These are phyloP conservation scores for Immersiporthe knoxdaviesiana DNA, from an alignment of 2,329 filamentous ascomycete genomes.

Conservation along the genomic window DNA sequence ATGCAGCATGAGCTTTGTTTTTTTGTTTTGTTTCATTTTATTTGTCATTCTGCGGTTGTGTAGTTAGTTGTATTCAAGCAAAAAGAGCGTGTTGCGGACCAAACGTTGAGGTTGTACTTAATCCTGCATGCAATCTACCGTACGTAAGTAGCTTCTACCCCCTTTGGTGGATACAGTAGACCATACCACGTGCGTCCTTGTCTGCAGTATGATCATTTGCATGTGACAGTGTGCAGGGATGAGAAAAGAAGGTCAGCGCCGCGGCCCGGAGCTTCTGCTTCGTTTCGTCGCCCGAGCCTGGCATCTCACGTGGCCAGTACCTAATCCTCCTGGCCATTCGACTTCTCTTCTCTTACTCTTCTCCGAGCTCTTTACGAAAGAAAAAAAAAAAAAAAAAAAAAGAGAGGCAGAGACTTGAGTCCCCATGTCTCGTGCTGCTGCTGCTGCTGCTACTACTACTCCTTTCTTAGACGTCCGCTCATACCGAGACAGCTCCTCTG, in stretches of 20 bases:
- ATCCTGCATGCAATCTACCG: no score
- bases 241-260: not conserved
- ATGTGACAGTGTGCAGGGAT: constrained; percentile 22
- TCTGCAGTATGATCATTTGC: constrained; percentile 10
- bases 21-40: not conserved
- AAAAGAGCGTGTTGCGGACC: not conserved
- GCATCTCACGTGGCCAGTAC: not conserved
- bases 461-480: not conserved
- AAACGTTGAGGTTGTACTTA: not conserved
- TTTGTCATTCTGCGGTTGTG: not conserved
- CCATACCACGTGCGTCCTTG: not conserved
- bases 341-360: not conserved
- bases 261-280: not conserved
- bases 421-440: not conserved
- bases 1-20: not conserved
- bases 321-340: not conserved
- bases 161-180: not conserved
- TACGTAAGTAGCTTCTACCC: no score
- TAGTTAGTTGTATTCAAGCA: not conserved
- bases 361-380: not conserved
- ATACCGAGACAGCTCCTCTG: not conserved
- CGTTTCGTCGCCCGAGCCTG: not conserved
- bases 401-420: not conserved
- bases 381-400: not conserved
- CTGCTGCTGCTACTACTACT: not conserved